Conservation (phyloP, 768 basidiomycete species). For the Dacryopinax spathularia region DNA sequence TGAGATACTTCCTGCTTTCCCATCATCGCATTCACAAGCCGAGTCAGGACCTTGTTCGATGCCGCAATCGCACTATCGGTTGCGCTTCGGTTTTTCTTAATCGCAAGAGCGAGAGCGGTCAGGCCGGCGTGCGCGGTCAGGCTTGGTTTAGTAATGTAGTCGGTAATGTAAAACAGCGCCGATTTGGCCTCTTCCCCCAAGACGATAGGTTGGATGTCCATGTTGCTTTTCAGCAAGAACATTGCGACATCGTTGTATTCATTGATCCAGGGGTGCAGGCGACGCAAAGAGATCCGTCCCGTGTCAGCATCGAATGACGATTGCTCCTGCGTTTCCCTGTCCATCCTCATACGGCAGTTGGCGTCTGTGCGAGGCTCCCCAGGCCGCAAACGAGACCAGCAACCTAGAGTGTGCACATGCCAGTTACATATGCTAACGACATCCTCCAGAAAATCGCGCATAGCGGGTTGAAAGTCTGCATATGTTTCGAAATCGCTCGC, state of each 20-base stretch:
- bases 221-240: slow-evolving; percentile 28
- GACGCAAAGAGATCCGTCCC: slow-evolving; percentile 17
- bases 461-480: too few species aligned
- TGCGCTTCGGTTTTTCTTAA: too few species aligned
- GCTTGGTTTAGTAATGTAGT: slow-evolving; percentile 42
- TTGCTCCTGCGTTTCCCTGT: background rate
- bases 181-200: slow-evolving; percentile 32
- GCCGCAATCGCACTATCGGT: too few species aligned
- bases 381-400: background rate
- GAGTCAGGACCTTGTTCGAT: too few species aligned
- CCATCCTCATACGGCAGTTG: background rate
- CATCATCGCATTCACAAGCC: too few species aligned
- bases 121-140: too few species aligned
- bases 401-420: background rate
- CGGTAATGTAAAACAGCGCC: slow-evolving; percentile 34
- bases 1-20: too few species aligned
- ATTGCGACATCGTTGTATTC: slow-evolving; percentile 32
- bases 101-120: too few species aligned
- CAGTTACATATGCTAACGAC: background rate
- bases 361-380: background rate
- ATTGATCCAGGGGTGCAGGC: slow-evolving; percentile 31
- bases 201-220: slow-evolving; percentile 35
- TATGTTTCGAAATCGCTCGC: too few species aligned
- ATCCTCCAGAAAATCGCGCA: too few species aligned
- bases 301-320: slow-evolving; percentile 16